Evolutionary conservation across 2,329 filamentous ascomycete species (phyloP).

Genomic region (Clarireedia sp.): DNA sequence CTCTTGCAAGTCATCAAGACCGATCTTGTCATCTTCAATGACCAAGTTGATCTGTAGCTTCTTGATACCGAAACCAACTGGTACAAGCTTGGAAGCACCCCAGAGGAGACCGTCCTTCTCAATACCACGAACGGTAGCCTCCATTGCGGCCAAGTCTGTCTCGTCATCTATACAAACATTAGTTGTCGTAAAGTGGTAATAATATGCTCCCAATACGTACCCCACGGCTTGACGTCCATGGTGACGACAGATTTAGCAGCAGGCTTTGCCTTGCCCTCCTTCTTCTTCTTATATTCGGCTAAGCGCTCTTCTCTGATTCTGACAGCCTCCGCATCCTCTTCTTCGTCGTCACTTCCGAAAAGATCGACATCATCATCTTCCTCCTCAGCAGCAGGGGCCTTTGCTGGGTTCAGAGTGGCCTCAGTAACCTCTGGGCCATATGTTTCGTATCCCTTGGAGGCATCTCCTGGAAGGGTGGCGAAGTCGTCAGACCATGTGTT

Average conservation of each 20-base stretch:
- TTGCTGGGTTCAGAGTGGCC: slow-evolving; percentile 76
- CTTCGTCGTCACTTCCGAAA: slow-evolving; percentile 89
- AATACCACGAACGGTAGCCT: slow-evolving; percentile 72
- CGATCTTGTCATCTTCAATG: slow-evolving; percentile 94
- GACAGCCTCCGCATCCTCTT: slow-evolving; percentile 83
- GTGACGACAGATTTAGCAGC: slow-evolving; percentile 95
- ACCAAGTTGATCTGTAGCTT: slow-evolving; percentile 99
- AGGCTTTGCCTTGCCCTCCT: slow-evolving; percentile 85
- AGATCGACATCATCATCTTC: slow-evolving; percentile 87
- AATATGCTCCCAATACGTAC: slow-evolving; percentile 46
- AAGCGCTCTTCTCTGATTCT: slow-evolving; percentile 81
- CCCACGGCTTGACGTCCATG: slow-evolving; percentile 97
- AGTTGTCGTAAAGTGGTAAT: slow-evolving; percentile 13
- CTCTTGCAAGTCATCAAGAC: slow-evolving; percentile 77
- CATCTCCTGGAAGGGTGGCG: slow-evolving; percentile 80
- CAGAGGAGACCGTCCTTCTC: slow-evolving; percentile 92
- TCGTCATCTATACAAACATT: slow-evolving; percentile 60
- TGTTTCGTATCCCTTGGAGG: slow-evolving; percentile 77
- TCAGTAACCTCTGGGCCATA: slow-evolving; percentile 82
- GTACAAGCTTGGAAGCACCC: slow-evolving; percentile 83
- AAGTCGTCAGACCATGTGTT: slow-evolving; percentile 90
- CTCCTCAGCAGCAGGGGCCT: slow-evolving; percentile 64
- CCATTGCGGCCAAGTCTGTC: slow-evolving; percentile 80
- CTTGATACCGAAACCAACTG: slow-evolving; percentile 95
- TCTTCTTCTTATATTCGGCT: slow-evolving; percentile 93